Evolutionary conservation across 768 basidiomycete genomes (phyloP).

Genomic region (Chlorophyllum brunneum): DNA sequence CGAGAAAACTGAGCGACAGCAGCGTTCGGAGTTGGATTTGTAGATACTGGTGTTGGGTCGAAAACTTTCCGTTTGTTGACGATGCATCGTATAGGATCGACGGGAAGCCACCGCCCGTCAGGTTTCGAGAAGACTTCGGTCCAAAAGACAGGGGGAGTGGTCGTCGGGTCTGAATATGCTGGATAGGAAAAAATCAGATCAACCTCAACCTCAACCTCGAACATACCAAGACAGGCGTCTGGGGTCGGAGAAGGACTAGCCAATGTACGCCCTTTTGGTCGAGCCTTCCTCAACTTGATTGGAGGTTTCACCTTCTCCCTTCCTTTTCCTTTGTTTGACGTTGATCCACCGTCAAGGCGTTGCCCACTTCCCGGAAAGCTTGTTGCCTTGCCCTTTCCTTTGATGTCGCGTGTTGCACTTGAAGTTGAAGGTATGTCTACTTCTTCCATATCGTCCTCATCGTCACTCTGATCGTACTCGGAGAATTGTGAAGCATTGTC

Average conservation of each 20-base stretch:
- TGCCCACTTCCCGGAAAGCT: slow-evolving; percentile 36
- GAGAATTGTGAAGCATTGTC: not conserved
- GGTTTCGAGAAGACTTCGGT: slow-evolving; percentile 94
- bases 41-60: slow-evolving; percentile 52
- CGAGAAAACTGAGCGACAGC: slow-evolving; percentile 9
- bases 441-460: slow-evolving; percentile 27
- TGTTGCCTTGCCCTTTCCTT: slow-evolving; percentile 27
- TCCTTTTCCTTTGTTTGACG: slow-evolving; percentile 49
- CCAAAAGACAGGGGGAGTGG: slow-evolving; percentile 89
- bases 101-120: slow-evolving; percentile 87
- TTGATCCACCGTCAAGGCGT: slow-evolving; percentile 35
- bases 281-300: slow-evolving; percentile 57
- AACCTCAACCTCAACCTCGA: not conserved
- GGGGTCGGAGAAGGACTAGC: slow-evolving; percentile 25
- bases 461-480: slow-evolving; percentile 24
- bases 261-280: slow-evolving; percentile 44
- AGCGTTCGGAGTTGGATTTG: slow-evolving; percentile 13
- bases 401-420: slow-evolving; percentile 24
- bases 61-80: slow-evolving; percentile 81
- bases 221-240: slow-evolving; percentile 22
- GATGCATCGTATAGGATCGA: slow-evolving; percentile 80
- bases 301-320: slow-evolving; percentile 53
- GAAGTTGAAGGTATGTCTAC: slow-evolving; percentile 21
- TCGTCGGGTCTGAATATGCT: slow-evolving; percentile 50
- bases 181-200: not conserved